Conservation (phyloP, 805 yeast genomes). For the Yamadazyma endophytica region DNA sequence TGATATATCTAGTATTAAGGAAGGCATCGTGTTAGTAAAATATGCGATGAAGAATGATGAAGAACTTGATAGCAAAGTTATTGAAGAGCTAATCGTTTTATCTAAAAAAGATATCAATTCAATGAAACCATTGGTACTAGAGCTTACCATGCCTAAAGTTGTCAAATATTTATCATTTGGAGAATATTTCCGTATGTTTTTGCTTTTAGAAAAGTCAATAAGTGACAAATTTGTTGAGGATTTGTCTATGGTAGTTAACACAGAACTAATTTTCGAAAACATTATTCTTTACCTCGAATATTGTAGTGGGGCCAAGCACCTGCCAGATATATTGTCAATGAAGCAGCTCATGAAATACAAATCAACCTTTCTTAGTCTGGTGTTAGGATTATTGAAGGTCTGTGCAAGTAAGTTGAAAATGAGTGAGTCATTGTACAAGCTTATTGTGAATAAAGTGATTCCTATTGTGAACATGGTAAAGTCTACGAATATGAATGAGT, state of each 20-base stretch:
- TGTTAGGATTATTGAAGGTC: slow-evolving; percentile 26
- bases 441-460: too few species aligned
- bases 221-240: slow-evolving; percentile 17
- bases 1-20: slow-evolving; percentile 22
- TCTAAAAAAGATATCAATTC: slow-evolving; percentile 27
- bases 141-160: slow-evolving; percentile 20
- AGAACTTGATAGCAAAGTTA: slow-evolving; percentile 22
- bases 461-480: slow-evolving; percentile 29
- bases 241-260: too few species aligned
- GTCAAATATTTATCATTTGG: slow-evolving; percentile 22
- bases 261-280: too few species aligned
- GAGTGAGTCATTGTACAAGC: too few species aligned
- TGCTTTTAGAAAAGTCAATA: slow-evolving; percentile 19
- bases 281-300: too few species aligned
- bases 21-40: slow-evolving; percentile 34
- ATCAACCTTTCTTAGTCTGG: slow-evolving; percentile 20
- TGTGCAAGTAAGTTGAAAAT: too few species aligned
- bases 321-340: too few species aligned
- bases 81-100: slow-evolving; percentile 18
- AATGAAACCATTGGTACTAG: slow-evolving; percentile 29
- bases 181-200: slow-evolving; percentile 33
- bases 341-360: slow-evolving; percentile 36
- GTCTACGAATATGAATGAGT: slow-evolving; percentile 21
- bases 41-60: slow-evolving; percentile 37
- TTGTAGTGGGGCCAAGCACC: too few species aligned